phyloP scores from a whole-genome alignment of 192 early-diverging fungal genomes.

The Coemansia sp. region DNA sequence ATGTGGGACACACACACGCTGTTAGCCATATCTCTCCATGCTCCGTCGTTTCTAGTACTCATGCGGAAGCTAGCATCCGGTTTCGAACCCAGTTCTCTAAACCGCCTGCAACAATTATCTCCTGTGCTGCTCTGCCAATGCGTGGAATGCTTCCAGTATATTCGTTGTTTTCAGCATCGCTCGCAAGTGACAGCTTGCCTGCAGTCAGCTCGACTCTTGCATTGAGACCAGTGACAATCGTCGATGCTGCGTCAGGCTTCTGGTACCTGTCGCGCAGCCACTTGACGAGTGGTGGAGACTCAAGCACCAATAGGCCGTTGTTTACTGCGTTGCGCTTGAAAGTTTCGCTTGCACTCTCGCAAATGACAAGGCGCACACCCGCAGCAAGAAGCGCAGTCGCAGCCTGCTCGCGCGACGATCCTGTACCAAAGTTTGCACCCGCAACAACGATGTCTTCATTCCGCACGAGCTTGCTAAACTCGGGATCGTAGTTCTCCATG shows the following conservation, averaged over 20 bases:
- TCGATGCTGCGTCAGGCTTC: constrained; percentile 48
- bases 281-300: constrained; percentile 78
- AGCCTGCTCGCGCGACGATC: constrained; percentile 97
- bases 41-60: constrained; percentile 3
- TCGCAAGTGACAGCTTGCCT: constrained; percentile 58
- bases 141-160: constrained; percentile 52
- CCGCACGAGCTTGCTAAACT: constrained; percentile 70
- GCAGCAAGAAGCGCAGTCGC: constrained; percentile 90
- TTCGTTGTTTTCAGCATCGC: constrained; percentile 15
- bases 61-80: constrained; percentile 51
- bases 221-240: constrained; percentile 75
- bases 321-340: constrained; percentile 99
- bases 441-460: constrained; percentile 82
- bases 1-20: too few relatives aligned
- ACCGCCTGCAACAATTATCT: constrained; percentile 90
- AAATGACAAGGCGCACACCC: constrained; percentile 82
- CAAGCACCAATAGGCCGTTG: constrained; percentile 92
- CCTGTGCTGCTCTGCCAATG: constrained; percentile 95
- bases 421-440: constrained; percentile 97
- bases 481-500: constrained; percentile 98
- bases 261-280: constrained; percentile 61
- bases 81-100: constrained; percentile 94
- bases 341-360: constrained; percentile 94
- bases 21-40: too few relatives aligned
- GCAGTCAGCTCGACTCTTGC: constrained; percentile 70